Conservation (phyloP, 768 basidiomycete genomes). For the Termitomyces sp. region DNA sequence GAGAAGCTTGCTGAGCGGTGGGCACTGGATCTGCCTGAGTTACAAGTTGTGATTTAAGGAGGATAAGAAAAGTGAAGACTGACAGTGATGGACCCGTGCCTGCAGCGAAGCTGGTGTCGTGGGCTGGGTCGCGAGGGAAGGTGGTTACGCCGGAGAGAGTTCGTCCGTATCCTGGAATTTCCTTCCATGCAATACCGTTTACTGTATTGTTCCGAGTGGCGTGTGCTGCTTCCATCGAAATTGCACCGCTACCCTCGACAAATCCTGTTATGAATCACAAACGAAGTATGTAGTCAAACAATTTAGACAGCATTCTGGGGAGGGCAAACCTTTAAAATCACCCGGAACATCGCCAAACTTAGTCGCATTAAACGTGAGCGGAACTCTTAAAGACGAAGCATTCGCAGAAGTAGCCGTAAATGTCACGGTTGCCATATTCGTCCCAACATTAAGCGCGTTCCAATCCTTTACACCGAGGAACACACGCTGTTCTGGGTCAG, state of each 20-base stretch:
- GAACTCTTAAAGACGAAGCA: slow-evolving; percentile 31
- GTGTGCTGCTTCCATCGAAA: slow-evolving; percentile 68
- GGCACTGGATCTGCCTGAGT: background rate
- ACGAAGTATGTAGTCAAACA: background rate
- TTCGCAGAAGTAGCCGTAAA: slow-evolving; percentile 43
- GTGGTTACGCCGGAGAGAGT: slow-evolving; percentile 62
- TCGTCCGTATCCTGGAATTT: slow-evolving; percentile 57
- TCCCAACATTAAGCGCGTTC: slow-evolving; percentile 39
- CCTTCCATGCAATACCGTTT: slow-evolving; percentile 52
- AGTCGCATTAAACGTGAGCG: slow-evolving; percentile 31
- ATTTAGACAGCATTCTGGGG: background rate
- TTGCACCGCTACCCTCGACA: slow-evolving; percentile 58
- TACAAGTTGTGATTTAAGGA: too few species aligned
- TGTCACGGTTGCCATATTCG: slow-evolving; percentile 34
- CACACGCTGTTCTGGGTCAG: slow-evolving; percentile 48
- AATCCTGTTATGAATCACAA: slow-evolving; percentile 36
- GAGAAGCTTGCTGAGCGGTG: slow-evolving; percentile 7
- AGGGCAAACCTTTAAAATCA: slow-evolving; percentile 44
- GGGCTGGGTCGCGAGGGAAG: slow-evolving; percentile 44
- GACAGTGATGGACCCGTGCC: slow-evolving; percentile 63
- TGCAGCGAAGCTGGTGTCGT: slow-evolving; percentile 52
- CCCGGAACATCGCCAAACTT: slow-evolving; percentile 33
- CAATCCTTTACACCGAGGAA: slow-evolving; percentile 55
- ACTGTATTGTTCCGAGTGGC: slow-evolving; percentile 44
- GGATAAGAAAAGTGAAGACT: slow-evolving; percentile 17